Evolutionary conservation across 1,284 basidiomycete species (phyloP).

Genomic region (Cutaneotrichosporon cavernicola): DNA sequence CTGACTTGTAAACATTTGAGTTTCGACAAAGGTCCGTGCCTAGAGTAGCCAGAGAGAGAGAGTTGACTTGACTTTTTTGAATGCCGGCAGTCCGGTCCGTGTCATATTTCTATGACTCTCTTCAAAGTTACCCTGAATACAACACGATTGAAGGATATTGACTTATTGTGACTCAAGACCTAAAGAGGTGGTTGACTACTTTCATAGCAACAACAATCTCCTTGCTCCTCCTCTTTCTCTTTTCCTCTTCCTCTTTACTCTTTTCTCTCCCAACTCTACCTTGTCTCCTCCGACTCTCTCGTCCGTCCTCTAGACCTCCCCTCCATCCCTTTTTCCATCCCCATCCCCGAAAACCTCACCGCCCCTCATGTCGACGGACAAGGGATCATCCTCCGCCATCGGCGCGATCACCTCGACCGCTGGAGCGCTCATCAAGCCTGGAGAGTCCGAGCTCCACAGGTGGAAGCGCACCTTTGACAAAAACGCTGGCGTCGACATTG

Average conservation of each 20-base stretch:
- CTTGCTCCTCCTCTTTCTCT: conserved; percentile 4
- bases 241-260: conserved; percentile 5
- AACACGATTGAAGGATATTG: not conserved
- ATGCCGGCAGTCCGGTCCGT: conserved; percentile 7
- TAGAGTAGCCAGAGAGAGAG: too few relatives aligned
- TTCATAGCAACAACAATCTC: not conserved
- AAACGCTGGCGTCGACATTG: conserved; percentile 67
- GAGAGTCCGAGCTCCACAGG: conserved; percentile 75
- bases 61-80: not conserved
- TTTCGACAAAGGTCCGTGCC: too few relatives aligned
- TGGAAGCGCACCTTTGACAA: conserved; percentile 83
- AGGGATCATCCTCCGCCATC: conserved; percentile 2
- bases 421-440: conserved; percentile 63
- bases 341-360: not conserved
- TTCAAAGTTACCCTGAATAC: not conserved
- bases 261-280: not conserved
- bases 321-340: not conserved
- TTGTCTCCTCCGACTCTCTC: not conserved
- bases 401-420: conserved; percentile 34
- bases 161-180: too few relatives aligned
- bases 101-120: not conserved
- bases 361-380: conserved; percentile 15
- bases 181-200: too few relatives aligned
- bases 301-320: not conserved
- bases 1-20: too few relatives aligned